Evolutionary conservation across 768 basidiomycete species (phyloP).

Genomic region (Tulasnella sp.): DNA sequence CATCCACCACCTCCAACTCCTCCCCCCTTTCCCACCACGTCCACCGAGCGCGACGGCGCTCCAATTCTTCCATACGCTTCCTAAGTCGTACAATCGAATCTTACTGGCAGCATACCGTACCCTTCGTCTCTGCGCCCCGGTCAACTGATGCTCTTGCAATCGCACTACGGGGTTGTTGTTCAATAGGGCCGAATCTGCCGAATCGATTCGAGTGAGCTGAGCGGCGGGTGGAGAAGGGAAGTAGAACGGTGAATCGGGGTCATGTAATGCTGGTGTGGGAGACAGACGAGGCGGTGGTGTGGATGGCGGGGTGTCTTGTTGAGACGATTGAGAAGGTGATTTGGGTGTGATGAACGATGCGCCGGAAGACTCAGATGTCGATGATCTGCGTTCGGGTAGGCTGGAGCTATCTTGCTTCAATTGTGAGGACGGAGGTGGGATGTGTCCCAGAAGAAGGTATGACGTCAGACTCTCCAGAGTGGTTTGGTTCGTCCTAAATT

Average conservation of each 20-base stretch:
- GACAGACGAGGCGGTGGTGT: conserved; percentile 34
- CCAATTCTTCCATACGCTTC: conserved; percentile 55
- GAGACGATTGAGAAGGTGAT: conserved; percentile 20
- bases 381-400: neutral
- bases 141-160: conserved; percentile 53
- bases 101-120: conserved; percentile 52
- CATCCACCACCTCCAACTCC: conserved; percentile 30
- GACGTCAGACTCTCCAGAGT: conserved; percentile 68
- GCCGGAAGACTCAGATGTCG: neutral
- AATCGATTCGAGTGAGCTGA: neutral
- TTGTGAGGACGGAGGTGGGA: conserved; percentile 36
- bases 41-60: conserved; percentile 50
- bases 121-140: conserved; percentile 48
- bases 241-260: conserved; percentile 20
- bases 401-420: conserved; percentile 31
- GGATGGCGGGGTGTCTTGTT: conserved; percentile 18
- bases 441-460: conserved; percentile 57
- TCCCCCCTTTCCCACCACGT: conserved; percentile 14
- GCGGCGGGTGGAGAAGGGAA: conserved; percentile 17
- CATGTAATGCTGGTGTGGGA: neutral
- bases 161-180: neutral
- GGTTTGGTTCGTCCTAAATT: conserved; percentile 86
- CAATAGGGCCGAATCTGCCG: neutral
- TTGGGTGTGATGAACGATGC: neutral
- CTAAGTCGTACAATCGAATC: conserved; percentile 59